phyloP scores from a whole-genome alignment of 192 early-diverging fungal genomes.

The Piromyces finnis region DNA sequence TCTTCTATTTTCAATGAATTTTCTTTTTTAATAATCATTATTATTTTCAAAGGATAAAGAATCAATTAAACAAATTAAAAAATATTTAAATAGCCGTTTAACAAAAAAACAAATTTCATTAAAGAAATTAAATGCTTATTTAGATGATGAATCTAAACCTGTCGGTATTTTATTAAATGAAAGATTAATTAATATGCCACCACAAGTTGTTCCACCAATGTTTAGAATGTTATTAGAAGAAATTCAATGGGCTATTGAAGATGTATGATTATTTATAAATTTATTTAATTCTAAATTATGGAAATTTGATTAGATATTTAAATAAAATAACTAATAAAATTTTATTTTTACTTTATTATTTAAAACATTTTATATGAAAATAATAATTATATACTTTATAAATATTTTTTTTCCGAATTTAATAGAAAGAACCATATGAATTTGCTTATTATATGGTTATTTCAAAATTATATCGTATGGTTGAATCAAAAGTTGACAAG shows the following conservation, averaged over 20 bases:
- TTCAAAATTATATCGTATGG: constrained; percentile 64
- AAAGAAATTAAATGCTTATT: background rate
- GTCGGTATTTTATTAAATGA: constrained; percentile 66
- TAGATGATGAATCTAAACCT: constrained; percentile 1
- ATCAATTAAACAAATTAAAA: background rate
- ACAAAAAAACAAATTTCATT: background rate
- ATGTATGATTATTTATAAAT: constrained; percentile 16
- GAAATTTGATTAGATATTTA: too few species aligned
- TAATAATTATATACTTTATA: too few species aligned
- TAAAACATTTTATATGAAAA: too few species aligned
- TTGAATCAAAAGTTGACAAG: constrained; percentile 32
- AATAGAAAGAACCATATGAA: constrained; percentile 47
- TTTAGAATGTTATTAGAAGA: constrained; percentile 77
- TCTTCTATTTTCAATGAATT: too few species aligned
- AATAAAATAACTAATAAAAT: too few species aligned
- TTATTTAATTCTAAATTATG: constrained; percentile 1
- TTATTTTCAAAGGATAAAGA: background rate
- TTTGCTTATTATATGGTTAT: constrained; percentile 71
- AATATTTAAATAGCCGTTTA: background rate
- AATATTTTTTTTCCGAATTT: too few species aligned
- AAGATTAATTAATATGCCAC: constrained; percentile 90
- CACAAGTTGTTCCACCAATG: constrained; percentile 78
- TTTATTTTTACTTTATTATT: too few species aligned
- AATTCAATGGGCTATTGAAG: constrained; percentile 48
- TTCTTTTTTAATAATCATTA: too few species aligned